A percentile compares a stretch with the other conserved stretches of the same genome.
Evolutionary conservation across 495 filamentous ascomycete genomes (phyloP).

Genomic region (Acidiella bohemica): DNA sequence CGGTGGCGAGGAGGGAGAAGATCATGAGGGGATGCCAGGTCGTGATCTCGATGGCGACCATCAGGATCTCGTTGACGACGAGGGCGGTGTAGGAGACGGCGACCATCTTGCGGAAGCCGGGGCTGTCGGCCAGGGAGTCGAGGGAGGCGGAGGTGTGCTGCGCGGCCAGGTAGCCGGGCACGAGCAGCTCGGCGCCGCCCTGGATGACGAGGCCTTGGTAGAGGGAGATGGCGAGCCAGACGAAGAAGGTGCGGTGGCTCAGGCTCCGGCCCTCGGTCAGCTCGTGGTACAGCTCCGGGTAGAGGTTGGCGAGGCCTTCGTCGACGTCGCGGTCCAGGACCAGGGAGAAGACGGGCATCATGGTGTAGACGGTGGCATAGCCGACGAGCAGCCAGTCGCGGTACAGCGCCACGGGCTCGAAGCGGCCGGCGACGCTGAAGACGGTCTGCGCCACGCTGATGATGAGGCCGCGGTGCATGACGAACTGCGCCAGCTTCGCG

Average conservation of each 20-base stretch:
- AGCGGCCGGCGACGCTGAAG: slow-evolving; percentile 82
- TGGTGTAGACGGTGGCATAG: slow-evolving; percentile 94
- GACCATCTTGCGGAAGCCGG: slow-evolving; percentile 49
- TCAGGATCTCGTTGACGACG: slow-evolving; percentile 85
- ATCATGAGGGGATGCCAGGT: slow-evolving; percentile 98
- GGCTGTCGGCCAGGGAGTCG: neutral
- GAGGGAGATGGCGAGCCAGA: slow-evolving; percentile 89
- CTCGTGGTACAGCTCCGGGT: slow-evolving; percentile 96
- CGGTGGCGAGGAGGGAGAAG: slow-evolving; percentile 65
- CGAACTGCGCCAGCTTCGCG: slow-evolving; percentile 93
- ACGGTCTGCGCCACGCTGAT: slow-evolving; percentile 93
- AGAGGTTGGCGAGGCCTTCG: slow-evolving; percentile 80
- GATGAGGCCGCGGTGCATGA: slow-evolving; percentile 93
- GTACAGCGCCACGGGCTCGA: slow-evolving; percentile 89
- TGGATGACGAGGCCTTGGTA: slow-evolving; percentile 95
- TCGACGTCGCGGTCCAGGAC: slow-evolving; percentile 93
- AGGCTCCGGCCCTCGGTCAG: slow-evolving; percentile 71
- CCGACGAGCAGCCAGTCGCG: slow-evolving; percentile 94
- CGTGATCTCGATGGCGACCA: slow-evolving; percentile 91
- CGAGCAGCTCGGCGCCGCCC: slow-evolving; percentile 74
- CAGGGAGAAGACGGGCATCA: slow-evolving; percentile 85
- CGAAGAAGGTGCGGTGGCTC: slow-evolving; percentile 86
- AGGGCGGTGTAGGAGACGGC: slow-evolving; percentile 85
- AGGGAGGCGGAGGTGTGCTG: slow-evolving; percentile 32
- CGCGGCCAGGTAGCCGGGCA: slow-evolving; percentile 33